phyloP scores from a whole-genome alignment of 192 early-diverging fungal genomes.

The Cetraspora pellucida region DNA sequence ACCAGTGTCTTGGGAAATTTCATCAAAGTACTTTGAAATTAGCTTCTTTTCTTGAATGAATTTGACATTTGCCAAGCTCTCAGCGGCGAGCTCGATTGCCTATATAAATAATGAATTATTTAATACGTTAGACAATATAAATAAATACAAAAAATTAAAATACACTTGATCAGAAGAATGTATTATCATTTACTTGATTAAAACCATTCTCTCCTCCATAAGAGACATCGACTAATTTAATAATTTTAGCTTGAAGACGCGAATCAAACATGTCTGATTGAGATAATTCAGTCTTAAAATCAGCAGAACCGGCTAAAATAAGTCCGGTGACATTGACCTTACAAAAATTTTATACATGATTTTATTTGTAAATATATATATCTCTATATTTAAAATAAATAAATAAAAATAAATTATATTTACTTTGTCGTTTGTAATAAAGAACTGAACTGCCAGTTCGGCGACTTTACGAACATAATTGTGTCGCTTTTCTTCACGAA shows the following conservation, averaged over 20 bases:
- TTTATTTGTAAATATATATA: neutral
- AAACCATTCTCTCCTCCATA: slow-evolving; percentile 99
- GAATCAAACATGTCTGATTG: slow-evolving; percentile 97
- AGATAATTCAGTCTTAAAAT: slow-evolving; percentile 96
- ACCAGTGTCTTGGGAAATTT: slow-evolving; percentile 95
- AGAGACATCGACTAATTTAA: slow-evolving; percentile 96
- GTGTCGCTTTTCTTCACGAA: slow-evolving; percentile 98
- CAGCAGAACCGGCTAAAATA: slow-evolving; percentile 96
- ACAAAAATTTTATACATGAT: slow-evolving; percentile 29
- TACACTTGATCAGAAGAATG: neutral
- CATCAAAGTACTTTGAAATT: slow-evolving; percentile 94
- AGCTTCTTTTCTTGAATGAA: slow-evolving; percentile 99
- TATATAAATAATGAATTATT: slow-evolving; percentile 41
- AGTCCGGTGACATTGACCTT: slow-evolving; percentile 80
- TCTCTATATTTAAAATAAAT: slow-evolving; percentile 15
- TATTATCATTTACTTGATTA: slow-evolving; percentile 55
- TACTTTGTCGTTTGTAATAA: slow-evolving; percentile 88
- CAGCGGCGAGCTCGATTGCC: slow-evolving; percentile 91
- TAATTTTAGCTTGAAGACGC: slow-evolving; percentile 83
- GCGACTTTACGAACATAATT: slow-evolving; percentile 99
- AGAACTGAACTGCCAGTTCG: slow-evolving; percentile 94
- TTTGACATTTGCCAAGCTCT: slow-evolving; percentile 94
- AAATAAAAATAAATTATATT: too few species aligned
- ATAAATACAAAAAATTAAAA: neutral
- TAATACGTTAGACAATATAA: too few species aligned